Conservation (phyloP, 371 early-diverging fungal species). For the Basidiobolus heterosporus region DNA sequence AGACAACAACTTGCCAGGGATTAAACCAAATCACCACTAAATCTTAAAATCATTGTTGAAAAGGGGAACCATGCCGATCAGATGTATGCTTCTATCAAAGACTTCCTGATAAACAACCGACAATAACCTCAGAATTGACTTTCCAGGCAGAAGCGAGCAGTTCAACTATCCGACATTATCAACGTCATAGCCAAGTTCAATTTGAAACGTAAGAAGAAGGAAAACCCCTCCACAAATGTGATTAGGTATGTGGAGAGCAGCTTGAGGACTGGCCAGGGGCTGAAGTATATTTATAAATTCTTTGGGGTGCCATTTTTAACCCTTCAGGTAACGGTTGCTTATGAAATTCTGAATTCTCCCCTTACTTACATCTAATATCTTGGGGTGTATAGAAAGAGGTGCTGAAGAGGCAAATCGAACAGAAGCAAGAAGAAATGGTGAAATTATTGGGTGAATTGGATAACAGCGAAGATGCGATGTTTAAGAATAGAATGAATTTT, state of each 20-base stretch:
- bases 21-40: no score
- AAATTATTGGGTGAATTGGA: neutral
- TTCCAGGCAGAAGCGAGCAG: neutral
- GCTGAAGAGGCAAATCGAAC: neutral
- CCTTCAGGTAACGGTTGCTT: constrained; percentile 37
- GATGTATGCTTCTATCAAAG: constrained; percentile 8
- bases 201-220: constrained; percentile 9
- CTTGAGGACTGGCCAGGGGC: constrained; percentile 37
- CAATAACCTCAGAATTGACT: neutral
- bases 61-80: constrained; percentile 31
- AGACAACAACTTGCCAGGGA: neutral
- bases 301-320: constrained; percentile 42
- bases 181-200: neutral
- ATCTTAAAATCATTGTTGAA: neutral
- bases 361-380: no score
- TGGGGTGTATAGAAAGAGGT: neutral
- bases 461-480: neutral
- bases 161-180: neutral
- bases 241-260: constrained; percentile 39
- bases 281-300: constrained; percentile 39
- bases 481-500: neutral
- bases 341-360: no score
- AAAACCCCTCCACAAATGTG: constrained; percentile 6
- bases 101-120: neutral
- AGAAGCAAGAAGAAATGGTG: constrained; percentile 1